These are phyloP conservation scores for Yarrowia porcina DNA, from an alignment of 805 yeast species.

Conservation along the genomic window DNA sequence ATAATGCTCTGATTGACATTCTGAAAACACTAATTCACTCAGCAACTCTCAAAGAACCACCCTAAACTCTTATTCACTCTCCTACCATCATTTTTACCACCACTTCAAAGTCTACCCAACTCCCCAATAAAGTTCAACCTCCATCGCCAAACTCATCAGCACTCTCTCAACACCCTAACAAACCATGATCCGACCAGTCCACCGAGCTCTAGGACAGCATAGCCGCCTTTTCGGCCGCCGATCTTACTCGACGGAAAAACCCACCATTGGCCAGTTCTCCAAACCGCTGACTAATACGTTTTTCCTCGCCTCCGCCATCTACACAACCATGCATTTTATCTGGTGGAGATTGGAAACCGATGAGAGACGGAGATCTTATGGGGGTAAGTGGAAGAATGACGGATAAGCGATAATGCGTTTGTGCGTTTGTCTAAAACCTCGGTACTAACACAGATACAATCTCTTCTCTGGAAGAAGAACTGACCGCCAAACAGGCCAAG, in stretches of 20 bases:
- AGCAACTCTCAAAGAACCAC: no score
- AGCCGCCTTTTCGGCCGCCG: neutral
- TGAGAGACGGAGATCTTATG: constrained; percentile 11
- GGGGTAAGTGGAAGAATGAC: no score
- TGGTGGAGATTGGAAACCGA: constrained; percentile 21
- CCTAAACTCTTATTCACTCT: no score
- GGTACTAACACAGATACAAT: constrained; percentile 1
- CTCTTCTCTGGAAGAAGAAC: neutral
- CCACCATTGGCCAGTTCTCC: neutral
- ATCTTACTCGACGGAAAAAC: constrained; percentile 7
- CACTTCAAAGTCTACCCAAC: no score
- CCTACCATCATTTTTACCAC: no score
- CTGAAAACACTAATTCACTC: no score
- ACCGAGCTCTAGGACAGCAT: neutral
- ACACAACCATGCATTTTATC: constrained; percentile 1
- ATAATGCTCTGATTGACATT: no score
- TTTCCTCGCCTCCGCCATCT: constrained; percentile 21
- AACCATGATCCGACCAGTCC: constrained; percentile 17
- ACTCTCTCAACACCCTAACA: neutral
- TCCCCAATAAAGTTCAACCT: neutral
- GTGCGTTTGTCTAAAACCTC: no score
- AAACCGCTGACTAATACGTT: constrained; percentile 14
- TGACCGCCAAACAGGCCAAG: constrained; percentile 3
- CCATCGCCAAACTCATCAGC: neutral
- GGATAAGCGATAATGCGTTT: neutral